These are phyloP conservation scores for Paecilomyces niveus DNA, from an alignment of 2,329 filamentous ascomycete genomes.

Conservation along the genomic window DNA sequence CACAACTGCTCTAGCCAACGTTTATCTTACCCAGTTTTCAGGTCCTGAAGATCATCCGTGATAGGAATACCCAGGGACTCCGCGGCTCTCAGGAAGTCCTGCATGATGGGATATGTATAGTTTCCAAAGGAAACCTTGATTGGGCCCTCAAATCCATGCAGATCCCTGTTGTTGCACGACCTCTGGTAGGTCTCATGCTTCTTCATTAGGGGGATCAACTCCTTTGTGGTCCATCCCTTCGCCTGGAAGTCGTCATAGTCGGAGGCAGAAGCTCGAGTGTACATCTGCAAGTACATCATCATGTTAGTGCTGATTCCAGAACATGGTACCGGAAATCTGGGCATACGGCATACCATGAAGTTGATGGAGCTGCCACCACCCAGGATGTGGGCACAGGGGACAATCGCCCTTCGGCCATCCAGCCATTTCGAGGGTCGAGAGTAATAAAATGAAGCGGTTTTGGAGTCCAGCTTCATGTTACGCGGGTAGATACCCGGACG, in stretches of 20 bases:
- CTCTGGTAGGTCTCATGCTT: conserved; percentile 75
- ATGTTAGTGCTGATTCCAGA: not conserved
- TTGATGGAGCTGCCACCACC: conserved; percentile 70
- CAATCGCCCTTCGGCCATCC: conserved; percentile 61
- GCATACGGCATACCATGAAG: conserved; percentile 58
- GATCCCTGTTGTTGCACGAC: conserved; percentile 51
- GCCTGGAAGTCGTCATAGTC: conserved; percentile 75
- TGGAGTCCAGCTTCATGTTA: conserved; percentile 75
- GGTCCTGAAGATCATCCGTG: conserved; percentile 70
- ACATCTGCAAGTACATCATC: conserved; percentile 47
- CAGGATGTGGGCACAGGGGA: conserved; percentile 67
- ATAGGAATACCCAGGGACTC: conserved; percentile 68
- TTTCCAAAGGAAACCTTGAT: conserved; percentile 79
- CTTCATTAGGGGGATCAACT: conserved; percentile 68
- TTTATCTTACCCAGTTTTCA: conserved; percentile 36
- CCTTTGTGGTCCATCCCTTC: conserved; percentile 71
- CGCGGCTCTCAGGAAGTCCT: conserved; percentile 67
- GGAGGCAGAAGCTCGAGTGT: conserved; percentile 63
- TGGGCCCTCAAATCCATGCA: conserved; percentile 71
- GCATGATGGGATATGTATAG: conserved; percentile 74
- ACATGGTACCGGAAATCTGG: not conserved
- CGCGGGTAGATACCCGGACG: conserved; percentile 69
- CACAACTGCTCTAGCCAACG: not conserved
- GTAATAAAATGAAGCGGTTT: conserved; percentile 76
- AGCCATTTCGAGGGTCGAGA: conserved; percentile 68